Evolutionary conservation across 441 rosid species (phyloP), one percentile per base, ranked within the genome.

Genomic region (Adansonia gregorii): DNA sequence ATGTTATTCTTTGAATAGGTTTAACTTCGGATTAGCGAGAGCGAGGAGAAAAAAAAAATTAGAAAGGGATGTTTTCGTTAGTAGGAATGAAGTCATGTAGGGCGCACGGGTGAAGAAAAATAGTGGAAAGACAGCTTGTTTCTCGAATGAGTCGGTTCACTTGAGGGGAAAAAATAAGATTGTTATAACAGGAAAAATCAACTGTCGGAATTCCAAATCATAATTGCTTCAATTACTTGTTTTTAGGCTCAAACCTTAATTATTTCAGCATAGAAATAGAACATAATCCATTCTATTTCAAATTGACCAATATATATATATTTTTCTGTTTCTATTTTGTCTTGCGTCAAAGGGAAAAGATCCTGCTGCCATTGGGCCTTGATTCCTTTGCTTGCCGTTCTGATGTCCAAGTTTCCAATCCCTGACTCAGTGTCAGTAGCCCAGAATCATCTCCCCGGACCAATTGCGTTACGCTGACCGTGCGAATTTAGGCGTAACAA

Each of bases 81-180:
- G 2, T 19, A 22, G 22, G 15, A 9, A 9, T 9, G 63, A 17
- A 58, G 6, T 2, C 63, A 58, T 58, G 31, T 24, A 24, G 66
- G 66, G n/a, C 8, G 24, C 39, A 46, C 4, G 12, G 3, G 17
- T 4, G 41, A 24, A 60, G 65, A 59, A 59, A 59, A 59, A 24
- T 59, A 22, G 65, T 59, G 65, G 27, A 60, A 24, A 60, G n/a
- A 60, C 11, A 60, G 41, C 41, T 60, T 24, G 41, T 60, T 60
- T 24, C 64, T 59, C 10, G 65, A 60, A 60, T 60, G 65, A 60
- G 39, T 60, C 22, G 65, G 20, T 12, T 20, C 15, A 59, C 64
- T 20, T 59, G 24, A 22, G 14, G n/a, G 11, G 24, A 24, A 60
- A 10, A 24, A 24, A 24, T 0, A 24, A 24, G 27, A 24, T 24